Evolutionary conservation across 306 rosid species (phyloP).

Genomic region (Glycine latifolia): DNA sequence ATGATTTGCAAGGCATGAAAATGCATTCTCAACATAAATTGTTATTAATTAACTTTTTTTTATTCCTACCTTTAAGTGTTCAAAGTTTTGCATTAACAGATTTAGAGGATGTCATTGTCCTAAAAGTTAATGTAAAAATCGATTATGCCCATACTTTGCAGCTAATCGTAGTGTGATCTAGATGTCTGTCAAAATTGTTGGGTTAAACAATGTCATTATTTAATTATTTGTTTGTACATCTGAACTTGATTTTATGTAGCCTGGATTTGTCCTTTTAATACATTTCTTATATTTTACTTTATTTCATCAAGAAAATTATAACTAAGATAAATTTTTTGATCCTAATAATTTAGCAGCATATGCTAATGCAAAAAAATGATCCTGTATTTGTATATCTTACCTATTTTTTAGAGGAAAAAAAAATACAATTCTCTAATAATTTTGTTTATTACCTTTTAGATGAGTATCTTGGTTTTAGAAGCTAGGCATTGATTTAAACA

Average conservation of each 20-base stretch:
- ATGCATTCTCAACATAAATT: constrained; percentile 30
- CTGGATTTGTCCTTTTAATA: neutral
- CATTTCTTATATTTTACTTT: neutral
- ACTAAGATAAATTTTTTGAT: neutral
- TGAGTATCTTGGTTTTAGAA: neutral
- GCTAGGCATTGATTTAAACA: neutral
- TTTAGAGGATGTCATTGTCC: constrained; percentile 90
- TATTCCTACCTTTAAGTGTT: constrained; percentile 64
- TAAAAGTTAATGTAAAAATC: constrained; percentile 87
- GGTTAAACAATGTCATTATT: constrained; percentile 65
- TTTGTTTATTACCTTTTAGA: neutral
- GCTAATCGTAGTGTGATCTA: constrained; percentile 87
- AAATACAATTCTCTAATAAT: neutral
- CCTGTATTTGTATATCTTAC: neutral
- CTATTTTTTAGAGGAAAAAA: neutral
- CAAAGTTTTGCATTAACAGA: constrained; percentile 77
- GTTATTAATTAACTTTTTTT: neutral
- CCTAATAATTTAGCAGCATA: neutral
- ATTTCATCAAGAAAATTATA: neutral
- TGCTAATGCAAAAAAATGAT: neutral
- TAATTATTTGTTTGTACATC: neutral
- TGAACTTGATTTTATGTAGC: neutral
- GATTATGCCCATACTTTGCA: constrained; percentile 94
- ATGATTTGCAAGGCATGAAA: neutral
- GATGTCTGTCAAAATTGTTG: constrained; percentile 93